Base-by-base conservation (phyloP, 257 asterid species). In the Asclepias syriaca region DNA sequence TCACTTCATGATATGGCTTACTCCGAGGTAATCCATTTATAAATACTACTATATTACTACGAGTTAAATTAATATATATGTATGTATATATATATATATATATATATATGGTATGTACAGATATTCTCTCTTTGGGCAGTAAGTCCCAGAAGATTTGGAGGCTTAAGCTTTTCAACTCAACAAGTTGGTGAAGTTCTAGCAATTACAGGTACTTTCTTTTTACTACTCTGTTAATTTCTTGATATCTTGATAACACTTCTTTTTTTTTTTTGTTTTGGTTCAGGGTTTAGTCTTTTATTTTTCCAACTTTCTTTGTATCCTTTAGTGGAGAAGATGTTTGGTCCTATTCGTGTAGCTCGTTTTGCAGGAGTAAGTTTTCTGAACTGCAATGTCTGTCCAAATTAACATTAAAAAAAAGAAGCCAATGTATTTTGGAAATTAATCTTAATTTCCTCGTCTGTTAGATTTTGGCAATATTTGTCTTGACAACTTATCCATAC, bases 1-100 rank as follows among this genome's bases (percentile, higher is more conserved):
- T 87, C 89, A 68, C 91, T 93, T 81, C 98, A 93, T 32, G 98
- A 93, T 74, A 88, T 93, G 95, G 93, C 98, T 56, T 90, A 93
- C 57, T 58, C 86, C 11, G 97, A 93, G 97, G 97, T 92, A 34
- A 29, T 29, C 32, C 32, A 29, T 2, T 29, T 29, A 29, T 29
- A 29, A n/a, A n/a, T n/a, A n/a, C n/a, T 29, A 29, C 32, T n/a
- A n/a, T n/a, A n/a, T 29, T 29, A 29, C 2, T 29, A 29, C 2
- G 32, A 29, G 32, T 29, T 29, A 29, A 29, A 34, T 34, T 2
- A 1, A 34, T 34, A 34, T 34, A 34, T 34, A 34, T 34, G 3
- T 34, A 34, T 34, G 3, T 34, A 34, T 34, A 34, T 34, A 34
- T 34, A 29, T 34, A 34, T 34, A 3, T 34, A 34, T 34, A 34